phyloP scores from a whole-genome alignment of 208 protist genomes.

The Vickermania ingenoplastis region DNA sequence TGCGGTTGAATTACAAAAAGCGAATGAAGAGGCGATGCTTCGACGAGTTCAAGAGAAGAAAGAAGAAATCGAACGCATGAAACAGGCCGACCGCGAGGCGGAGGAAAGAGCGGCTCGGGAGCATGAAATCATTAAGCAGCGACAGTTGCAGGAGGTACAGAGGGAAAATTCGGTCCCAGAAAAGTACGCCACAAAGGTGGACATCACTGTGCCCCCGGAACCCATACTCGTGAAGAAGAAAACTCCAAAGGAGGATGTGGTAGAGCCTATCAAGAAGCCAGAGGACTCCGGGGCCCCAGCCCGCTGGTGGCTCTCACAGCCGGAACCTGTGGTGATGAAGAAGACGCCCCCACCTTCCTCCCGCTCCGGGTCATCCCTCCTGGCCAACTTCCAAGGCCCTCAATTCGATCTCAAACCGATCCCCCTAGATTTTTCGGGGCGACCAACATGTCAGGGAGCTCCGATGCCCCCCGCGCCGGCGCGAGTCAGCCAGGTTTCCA shows the following conservation, averaged over 20 bases:
- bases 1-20: conserved; percentile 58
- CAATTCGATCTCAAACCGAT: not conserved
- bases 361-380: not conserved
- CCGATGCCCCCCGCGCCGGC: not conserved
- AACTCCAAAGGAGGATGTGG: not conserved
- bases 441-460: too few species aligned
- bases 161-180: conserved; percentile 32
- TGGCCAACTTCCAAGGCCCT: not conserved
- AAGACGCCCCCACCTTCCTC: not conserved
- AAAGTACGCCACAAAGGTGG: not conserved
- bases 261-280: not conserved
- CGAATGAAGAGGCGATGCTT: conserved; percentile 56
- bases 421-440: not conserved
- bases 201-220: not conserved
- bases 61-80: conserved; percentile 26
- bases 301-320: not conserved
- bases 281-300: not conserved
- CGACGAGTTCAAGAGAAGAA: conserved; percentile 36
- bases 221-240: not conserved
- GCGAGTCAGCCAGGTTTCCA: too few species aligned
- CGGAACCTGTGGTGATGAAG: not conserved
- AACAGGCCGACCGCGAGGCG: conserved; percentile 24
- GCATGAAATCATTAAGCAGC: conserved; percentile 24
- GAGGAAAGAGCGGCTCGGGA: conserved; percentile 41
- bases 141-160: conserved; percentile 39